Evolutionary conservation across 257 asterid genomes (phyloP).

Genomic region (Catharanthus roseus): DNA sequence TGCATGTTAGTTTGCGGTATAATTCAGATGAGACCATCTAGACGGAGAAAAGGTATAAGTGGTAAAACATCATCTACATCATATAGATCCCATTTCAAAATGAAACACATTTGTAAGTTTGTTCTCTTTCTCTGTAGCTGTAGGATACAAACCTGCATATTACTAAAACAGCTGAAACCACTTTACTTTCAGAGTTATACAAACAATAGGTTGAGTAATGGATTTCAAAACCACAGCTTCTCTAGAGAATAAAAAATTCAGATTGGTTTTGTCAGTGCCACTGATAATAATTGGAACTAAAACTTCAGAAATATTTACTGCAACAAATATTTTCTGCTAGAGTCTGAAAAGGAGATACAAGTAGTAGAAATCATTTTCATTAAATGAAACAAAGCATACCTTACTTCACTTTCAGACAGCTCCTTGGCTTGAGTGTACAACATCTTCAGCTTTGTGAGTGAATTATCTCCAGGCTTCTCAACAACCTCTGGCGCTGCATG

Average conservation of each 20-base stretch:
- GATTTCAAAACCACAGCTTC: background rate
- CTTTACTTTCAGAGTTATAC: background rate
- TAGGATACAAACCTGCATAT: background rate
- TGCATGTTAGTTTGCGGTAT: background rate
- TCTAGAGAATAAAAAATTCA: background rate
- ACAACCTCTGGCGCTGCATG: slow-evolving; percentile 83
- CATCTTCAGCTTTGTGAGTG: slow-evolving; percentile 62
- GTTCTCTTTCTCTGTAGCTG: background rate
- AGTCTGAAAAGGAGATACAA: slow-evolving; percentile 6
- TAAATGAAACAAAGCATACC: slow-evolving; percentile 32
- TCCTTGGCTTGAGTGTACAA: slow-evolving; percentile 84
- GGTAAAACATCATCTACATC: background rate
- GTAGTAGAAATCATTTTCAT: slow-evolving; percentile 13
- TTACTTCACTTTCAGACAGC: slow-evolving; percentile 73
- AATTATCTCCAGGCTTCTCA: slow-evolving; percentile 83
- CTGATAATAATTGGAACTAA: background rate
- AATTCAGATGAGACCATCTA: background rate
- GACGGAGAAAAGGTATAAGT: background rate
- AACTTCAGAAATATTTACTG: background rate
- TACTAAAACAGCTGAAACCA: background rate
- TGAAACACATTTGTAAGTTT: background rate
- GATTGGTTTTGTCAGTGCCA: background rate
- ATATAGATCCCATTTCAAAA: background rate
- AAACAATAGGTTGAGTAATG: background rate
- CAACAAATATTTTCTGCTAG: background rate